A percentile compares a stretch with the other conserved stretches of the same genome.
Conservation (phyloP, 495 filamentous ascomycete species). For the Lasiosphaeris hirsuta region DNA sequence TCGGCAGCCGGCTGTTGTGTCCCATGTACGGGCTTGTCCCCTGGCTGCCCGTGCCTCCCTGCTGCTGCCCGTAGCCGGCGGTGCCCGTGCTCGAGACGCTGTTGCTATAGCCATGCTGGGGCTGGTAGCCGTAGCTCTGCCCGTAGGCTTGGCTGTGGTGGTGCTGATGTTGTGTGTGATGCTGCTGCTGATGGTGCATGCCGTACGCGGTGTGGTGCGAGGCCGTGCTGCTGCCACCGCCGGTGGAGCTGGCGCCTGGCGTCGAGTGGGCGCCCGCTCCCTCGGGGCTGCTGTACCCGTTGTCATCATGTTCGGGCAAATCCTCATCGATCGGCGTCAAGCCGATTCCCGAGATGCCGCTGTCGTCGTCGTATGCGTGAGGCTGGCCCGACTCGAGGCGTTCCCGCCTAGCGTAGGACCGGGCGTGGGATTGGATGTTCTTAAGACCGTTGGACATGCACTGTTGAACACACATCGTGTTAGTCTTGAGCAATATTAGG, state of each 20-base stretch:
- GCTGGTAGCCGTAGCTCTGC: conserved; percentile 16
- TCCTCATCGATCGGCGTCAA: conserved; percentile 49
- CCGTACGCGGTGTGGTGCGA: conserved; percentile 28
- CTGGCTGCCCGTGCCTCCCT: conserved; percentile 25
- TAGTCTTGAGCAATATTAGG: background rate
- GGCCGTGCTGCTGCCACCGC: conserved; percentile 10
- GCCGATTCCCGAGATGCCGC: conserved; percentile 46
- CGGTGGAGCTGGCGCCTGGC: conserved; percentile 26
- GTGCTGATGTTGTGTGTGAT: conserved; percentile 23
- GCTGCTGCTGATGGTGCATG: conserved; percentile 21
- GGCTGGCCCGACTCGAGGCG: conserved; percentile 44
- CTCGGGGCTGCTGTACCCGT: conserved; percentile 44
- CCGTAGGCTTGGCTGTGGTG: conserved; percentile 14
- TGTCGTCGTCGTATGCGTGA: conserved; percentile 48
- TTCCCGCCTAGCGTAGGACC: conserved; percentile 49
- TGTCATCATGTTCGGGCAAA: conserved; percentile 32
- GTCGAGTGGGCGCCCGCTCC: conserved; percentile 32
- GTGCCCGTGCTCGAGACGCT: conserved; percentile 39
- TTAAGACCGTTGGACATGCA: conserved; percentile 58
- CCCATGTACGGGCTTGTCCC: conserved; percentile 46
- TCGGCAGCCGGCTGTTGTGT: conserved; percentile 45
- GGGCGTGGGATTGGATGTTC: conserved; percentile 53
- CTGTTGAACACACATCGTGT: conserved; percentile 27
- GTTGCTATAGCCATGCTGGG: conserved; percentile 42
- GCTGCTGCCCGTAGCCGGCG: conserved; percentile 17